Percentiles rank a stretch among this genome's conserved stretches.
Conservation (phyloP, 306 rosid species). For the Quercus parvula region DNA sequence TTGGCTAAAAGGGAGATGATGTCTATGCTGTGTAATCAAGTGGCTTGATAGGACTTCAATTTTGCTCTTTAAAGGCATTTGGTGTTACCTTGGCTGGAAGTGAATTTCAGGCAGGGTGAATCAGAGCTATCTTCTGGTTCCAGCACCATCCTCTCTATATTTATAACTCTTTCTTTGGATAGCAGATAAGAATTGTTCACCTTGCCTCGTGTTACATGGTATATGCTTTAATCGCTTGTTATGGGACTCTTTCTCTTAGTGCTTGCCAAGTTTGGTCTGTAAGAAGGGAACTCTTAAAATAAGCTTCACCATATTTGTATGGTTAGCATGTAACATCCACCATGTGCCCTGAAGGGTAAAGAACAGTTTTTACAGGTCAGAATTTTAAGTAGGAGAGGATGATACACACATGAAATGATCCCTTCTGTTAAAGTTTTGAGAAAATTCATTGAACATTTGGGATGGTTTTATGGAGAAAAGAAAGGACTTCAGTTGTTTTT, state of each 20-base stretch:
- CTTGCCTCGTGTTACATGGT: neutral
- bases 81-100: neutral
- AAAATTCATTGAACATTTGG: neutral
- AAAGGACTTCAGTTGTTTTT: neutral
- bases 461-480: neutral
- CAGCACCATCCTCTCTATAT: neutral
- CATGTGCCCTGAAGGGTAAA: neutral
- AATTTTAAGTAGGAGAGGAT: neutral
- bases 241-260: neutral
- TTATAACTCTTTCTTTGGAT: neutral
- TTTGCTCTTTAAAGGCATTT: neutral
- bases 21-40: neutral
- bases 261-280: neutral
- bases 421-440: neutral
- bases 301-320: neutral
- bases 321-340: neutral
- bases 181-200: conserved; percentile 11
- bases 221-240: neutral
- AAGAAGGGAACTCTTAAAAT: neutral
- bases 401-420: neutral
- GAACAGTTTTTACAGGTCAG: neutral
- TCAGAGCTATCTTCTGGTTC: neutral
- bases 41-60: neutral
- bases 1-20: neutral
- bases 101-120: neutral